These are phyloP conservation scores for Eimeria falciformis DNA, from an alignment of 169 alveolate species.

Conservation along the genomic window DNA sequence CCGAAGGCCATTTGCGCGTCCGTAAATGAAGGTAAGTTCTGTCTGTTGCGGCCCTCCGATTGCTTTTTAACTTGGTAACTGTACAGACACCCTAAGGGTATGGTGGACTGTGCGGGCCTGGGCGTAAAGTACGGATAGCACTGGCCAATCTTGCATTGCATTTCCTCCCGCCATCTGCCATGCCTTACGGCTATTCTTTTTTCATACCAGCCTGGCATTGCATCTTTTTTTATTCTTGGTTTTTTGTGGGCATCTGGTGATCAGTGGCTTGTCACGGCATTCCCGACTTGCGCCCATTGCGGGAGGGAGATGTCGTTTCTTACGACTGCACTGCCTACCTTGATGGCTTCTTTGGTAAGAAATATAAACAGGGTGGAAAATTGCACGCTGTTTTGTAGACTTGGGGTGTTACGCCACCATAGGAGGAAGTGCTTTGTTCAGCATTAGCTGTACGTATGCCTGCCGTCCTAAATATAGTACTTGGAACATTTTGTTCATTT, in stretches of 20 bases:
- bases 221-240: not conserved
- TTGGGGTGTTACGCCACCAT: too few species aligned
- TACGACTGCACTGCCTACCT: slow-evolving; percentile 96
- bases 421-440: too few species aligned
- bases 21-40: slow-evolving; percentile 62
- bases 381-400: too few species aligned
- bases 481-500: not conserved
- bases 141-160: not conserved
- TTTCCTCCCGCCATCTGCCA: not conserved
- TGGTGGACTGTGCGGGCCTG: not conserved
- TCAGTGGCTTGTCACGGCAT: slow-evolving; percentile 98
- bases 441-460: too few species aligned
- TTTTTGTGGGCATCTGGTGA: not conserved
- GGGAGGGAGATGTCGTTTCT: slow-evolving; percentile 94
- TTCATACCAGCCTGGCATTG: not conserved
- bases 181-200: not conserved
- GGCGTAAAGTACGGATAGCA: not conserved
- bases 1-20: slow-evolving; percentile 95
- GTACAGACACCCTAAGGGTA: too few species aligned
- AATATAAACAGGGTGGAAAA: too few species aligned
- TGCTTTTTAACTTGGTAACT: too few species aligned
- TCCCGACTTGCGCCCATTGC: slow-evolving; percentile 96
- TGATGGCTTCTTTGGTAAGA: slow-evolving; percentile 94
- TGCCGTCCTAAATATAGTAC: too few species aligned
- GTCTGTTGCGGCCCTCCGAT: not conserved